These are phyloP conservation scores for Suillus fuscotomentosus DNA, from an alignment of 768 basidiomycete genomes.

Conservation along the genomic window DNA sequence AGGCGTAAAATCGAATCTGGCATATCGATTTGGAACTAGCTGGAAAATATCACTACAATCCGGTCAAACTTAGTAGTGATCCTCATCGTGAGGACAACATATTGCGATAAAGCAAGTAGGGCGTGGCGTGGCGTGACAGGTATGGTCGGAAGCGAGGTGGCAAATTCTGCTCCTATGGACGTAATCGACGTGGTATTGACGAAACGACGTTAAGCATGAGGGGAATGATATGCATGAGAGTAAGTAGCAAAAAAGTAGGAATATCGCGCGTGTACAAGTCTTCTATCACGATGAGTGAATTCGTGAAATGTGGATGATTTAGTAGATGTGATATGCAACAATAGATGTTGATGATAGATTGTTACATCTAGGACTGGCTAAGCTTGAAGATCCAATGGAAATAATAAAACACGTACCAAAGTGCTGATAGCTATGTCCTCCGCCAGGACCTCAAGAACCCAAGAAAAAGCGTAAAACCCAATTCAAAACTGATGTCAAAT, in stretches of 20 bases:
- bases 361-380: background rate
- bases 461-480: constrained; percentile 22
- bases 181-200: background rate
- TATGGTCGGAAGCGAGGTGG: background rate
- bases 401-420: background rate
- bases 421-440: constrained; percentile 9
- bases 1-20: background rate
- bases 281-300: background rate
- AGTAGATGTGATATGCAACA: background rate
- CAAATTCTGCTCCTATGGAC: background rate
- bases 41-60: background rate
- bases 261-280: background rate
- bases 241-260: background rate
- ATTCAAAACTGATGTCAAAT: constrained; percentile 18
- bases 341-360: background rate
- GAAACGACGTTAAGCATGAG: background rate
- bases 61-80: background rate
- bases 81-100: background rate
- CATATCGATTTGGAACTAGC: background rate
- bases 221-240: constrained; percentile 1
- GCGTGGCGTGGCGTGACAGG: background rate
- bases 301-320: background rate
- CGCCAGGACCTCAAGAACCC: constrained; percentile 22
- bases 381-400: too few species aligned
- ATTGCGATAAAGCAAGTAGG: background rate